These are phyloP conservation scores for Nicotiana tomentosiformis DNA, from an alignment of 257 asterid genomes.

Conservation along the genomic window DNA sequence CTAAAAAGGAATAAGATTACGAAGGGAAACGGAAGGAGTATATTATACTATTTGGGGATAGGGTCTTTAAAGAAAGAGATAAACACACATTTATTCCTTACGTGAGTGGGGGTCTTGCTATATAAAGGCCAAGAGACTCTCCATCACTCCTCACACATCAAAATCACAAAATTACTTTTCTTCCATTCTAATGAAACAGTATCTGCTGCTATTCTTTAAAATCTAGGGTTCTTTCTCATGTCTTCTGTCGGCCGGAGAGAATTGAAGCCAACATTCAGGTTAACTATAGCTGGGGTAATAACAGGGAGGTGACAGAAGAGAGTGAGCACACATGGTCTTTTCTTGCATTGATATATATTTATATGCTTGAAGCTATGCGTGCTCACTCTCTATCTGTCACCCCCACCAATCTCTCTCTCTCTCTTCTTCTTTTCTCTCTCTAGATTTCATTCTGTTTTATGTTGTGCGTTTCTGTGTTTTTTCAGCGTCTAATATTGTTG, in stretches of 20 bases:
- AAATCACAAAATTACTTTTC: conserved; percentile 1
- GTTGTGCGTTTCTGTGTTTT: too few relatives aligned
- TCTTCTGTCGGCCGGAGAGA: not conserved
- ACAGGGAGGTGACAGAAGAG: conserved; percentile 82
- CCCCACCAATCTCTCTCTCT: conserved; percentile 33
- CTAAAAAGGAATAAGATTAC: too few relatives aligned
- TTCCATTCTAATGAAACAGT: conserved; percentile 44
- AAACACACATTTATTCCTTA: conserved; percentile 56
- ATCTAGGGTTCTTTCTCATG: conserved; percentile 19
- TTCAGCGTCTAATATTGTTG: too few relatives aligned
- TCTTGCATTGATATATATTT: conserved; percentile 43
- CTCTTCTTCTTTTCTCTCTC: not conserved
- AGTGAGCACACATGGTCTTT: conserved; percentile 95
- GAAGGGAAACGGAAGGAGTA: not conserved
- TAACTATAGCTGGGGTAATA: conserved; percentile 19
- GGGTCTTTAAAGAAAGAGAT: conserved; percentile 36
- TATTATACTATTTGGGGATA: not conserved
- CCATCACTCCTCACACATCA: conserved; percentile 37
- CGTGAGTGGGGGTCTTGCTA: conserved; percentile 37
- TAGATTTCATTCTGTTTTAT: not conserved
- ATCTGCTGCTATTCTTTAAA: not conserved
- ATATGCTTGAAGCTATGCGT: conserved; percentile 70
- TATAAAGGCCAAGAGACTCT: conserved; percentile 30
- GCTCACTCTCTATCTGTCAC: conserved; percentile 95
- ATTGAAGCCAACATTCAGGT: not conserved